Base-by-base conservation (phyloP, 2,329 filamentous ascomycete genomes). In the Fusarium coicis region DNA sequence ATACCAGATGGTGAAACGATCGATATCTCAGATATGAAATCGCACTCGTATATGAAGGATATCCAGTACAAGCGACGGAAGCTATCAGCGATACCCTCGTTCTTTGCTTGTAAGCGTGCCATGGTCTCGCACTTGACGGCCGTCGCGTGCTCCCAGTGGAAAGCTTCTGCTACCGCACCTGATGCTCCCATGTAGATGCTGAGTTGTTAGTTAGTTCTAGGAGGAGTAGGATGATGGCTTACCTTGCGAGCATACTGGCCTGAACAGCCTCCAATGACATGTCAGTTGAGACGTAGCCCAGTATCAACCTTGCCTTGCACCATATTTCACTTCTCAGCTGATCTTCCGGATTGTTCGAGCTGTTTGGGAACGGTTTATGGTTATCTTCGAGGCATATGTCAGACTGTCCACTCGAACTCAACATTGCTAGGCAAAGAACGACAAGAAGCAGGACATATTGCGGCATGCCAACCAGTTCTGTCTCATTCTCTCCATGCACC, bases 1-100 rank as follows among this genome's bases (percentile, higher is more conserved):
- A 80, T 79, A 7, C 79, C 79, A 12, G 79, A 80, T 0, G 79
- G 79, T 1, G 78, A 69, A 1, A 66, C 72, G 4, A 78, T 66
- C 0, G 78, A 79, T 23, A 80, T 72, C 53, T 80, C 79, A 0
- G 79, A 80, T 12, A 77, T 72, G 34, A 79, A 80, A 36, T 80
- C 79, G 1, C 79, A 78, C 34, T 80, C 79, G 43, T 75, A 77
- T 7, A 80, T 79, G 14, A 79, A 79, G 2, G 76, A 74, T 7
- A 80, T 68, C 79, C 79, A 80, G 32, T 76, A 80, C 5, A 80
- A 30, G 4, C 78, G 73, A 1, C 76, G 54, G 39, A 80, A 79
- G 0, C 72, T 54, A 28, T 80, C 78, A 1, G 76, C 37, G 67
- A 66, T 18, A 18, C 4, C 23, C 10, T 60, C 50, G 0, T 2